These are phyloP conservation scores for Mycena alexandri DNA, from an alignment of 768 basidiomycete species.

Conservation along the genomic window DNA sequence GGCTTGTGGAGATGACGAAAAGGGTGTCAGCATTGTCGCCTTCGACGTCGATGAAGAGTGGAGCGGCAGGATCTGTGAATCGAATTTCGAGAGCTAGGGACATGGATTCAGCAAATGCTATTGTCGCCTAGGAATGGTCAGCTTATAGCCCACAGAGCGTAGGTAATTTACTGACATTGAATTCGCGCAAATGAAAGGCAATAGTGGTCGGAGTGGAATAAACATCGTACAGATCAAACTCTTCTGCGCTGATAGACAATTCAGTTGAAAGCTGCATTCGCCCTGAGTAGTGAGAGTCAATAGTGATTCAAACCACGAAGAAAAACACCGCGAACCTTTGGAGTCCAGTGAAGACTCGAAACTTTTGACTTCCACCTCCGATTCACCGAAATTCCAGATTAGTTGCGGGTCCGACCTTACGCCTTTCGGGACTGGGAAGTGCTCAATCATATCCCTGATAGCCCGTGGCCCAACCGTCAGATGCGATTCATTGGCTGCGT, in stretches of 20 bases:
- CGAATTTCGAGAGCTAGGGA: constrained; percentile 74
- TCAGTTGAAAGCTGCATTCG: constrained; percentile 79
- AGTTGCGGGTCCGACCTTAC: constrained; percentile 81
- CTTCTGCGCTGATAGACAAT: constrained; percentile 79
- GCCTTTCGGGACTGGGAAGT: constrained; percentile 77
- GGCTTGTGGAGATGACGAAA: constrained; percentile 86
- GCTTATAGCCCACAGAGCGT: not conserved
- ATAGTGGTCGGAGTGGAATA: constrained; percentile 73
- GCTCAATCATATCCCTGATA: constrained; percentile 83
- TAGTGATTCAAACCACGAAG: not conserved
- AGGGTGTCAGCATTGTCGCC: constrained; percentile 73
- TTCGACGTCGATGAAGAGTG: constrained; percentile 84
- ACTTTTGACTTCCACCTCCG: constrained; percentile 78
- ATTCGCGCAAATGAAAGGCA: constrained; percentile 86
- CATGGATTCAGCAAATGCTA: constrained; percentile 82
- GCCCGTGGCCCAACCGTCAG: constrained; percentile 80
- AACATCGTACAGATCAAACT: constrained; percentile 85
- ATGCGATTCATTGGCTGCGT: constrained; percentile 68
- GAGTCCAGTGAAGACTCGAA: constrained; percentile 74
- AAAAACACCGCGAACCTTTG: constrained; percentile 60
- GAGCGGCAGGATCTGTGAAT: constrained; percentile 80
- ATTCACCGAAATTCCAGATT: constrained; percentile 81
- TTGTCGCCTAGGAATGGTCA: constrained; percentile 71
- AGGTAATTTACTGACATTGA: constrained; percentile 68
- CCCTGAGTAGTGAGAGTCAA: constrained; percentile 51